A percentile compares a stretch with the other conserved stretches of the same genome.
These are phyloP conservation scores for Aureobasidium sp. DNA, from an alignment of 2,329 filamentous ascomycete species.

Conservation along the genomic window DNA sequence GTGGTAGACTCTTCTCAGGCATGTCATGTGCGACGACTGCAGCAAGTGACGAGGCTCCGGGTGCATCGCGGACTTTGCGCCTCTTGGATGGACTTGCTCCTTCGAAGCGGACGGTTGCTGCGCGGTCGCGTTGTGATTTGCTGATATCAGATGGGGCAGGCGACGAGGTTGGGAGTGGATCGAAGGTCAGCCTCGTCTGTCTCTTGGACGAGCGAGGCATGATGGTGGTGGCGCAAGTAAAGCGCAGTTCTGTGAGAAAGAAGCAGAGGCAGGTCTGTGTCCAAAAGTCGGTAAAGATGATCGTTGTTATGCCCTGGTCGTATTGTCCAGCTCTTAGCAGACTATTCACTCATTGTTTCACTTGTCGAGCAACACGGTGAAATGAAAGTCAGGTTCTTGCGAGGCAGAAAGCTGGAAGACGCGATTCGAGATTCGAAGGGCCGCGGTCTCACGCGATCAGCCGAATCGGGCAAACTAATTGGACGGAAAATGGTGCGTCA, in stretches of 20 bases:
- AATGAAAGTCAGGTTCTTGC: background rate
- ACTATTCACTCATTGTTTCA: background rate
- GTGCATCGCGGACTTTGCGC: conserved; percentile 18
- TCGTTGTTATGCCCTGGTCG: background rate
- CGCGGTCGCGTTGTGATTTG: conserved; percentile 26
- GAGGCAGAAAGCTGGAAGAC: conserved; percentile 8
- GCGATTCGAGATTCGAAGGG: background rate
- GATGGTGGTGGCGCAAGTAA: background rate
- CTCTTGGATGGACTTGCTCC: conserved; percentile 22
- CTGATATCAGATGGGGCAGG: conserved; percentile 28
- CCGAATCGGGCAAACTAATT: conserved; percentile 2
- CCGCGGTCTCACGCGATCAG: background rate
- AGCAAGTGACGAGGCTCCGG: background rate
- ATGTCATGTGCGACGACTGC: background rate
- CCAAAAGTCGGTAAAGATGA: background rate
- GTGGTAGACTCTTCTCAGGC: conserved; percentile 15
- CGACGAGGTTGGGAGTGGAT: conserved; percentile 33
- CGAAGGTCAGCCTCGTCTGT: conserved; percentile 38
- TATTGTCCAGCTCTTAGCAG: background rate
- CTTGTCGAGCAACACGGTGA: background rate
- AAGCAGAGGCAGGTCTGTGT: background rate
- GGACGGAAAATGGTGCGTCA: background rate
- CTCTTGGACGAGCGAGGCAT: conserved; percentile 21
- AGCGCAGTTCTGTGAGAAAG: background rate
- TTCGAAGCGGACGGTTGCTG: conserved; percentile 28